Evolutionary conservation across 2,329 filamentous ascomycete species (phyloP), one percentile per base, ranked within the genome.

Genomic region (Cladophialophora yegresii): DNA sequence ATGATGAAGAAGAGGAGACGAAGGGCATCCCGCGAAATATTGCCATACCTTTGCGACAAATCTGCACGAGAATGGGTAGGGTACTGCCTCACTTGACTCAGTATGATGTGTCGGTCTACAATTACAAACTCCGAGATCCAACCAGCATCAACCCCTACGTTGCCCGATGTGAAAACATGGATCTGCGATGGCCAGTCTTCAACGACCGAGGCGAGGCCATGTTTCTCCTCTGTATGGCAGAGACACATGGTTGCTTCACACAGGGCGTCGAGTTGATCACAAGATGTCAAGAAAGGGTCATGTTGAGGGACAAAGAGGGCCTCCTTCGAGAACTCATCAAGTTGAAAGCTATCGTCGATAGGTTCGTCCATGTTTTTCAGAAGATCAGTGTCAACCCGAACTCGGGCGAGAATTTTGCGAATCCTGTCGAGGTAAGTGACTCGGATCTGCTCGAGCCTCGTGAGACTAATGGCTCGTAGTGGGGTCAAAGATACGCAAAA

Each of bases 401-500:
- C 43, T 62, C 63, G 8, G 63, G 63, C 57, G 63, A 66, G 40
- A 66, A 66, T 20, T 66, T 66, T 53, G 63, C 63, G 6, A 66
- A 66, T 36, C 63, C 63, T 26, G 63, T 66, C 22, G 63, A 66
- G 58, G 63, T 65, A 62, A 53, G 54, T 36, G 12, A 4, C 28
- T 20, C 12, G 30, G 9, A 13, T 51, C 9, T n/a, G 10, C 36
- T 51, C 22, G 13, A 40, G 22, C 32, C n/a, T 7, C 40, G n/a
- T 28, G 16, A n/a, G 54, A 5, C 54, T 62, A 43, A 62, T 20
- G 47, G 7, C 20, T 49, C 26, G 6, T 36, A 66, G 60, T 66
- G 63, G 63, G 63, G 63, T 36, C 63, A 66, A 51, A 47, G 63
- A 60, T 66, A 66, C 56, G 63, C 63, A 40, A 66, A 66, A 53